These are phyloP conservation scores for Podospora tetraspora DNA, from an alignment of 495 filamentous ascomycete species.

Conservation along the genomic window DNA sequence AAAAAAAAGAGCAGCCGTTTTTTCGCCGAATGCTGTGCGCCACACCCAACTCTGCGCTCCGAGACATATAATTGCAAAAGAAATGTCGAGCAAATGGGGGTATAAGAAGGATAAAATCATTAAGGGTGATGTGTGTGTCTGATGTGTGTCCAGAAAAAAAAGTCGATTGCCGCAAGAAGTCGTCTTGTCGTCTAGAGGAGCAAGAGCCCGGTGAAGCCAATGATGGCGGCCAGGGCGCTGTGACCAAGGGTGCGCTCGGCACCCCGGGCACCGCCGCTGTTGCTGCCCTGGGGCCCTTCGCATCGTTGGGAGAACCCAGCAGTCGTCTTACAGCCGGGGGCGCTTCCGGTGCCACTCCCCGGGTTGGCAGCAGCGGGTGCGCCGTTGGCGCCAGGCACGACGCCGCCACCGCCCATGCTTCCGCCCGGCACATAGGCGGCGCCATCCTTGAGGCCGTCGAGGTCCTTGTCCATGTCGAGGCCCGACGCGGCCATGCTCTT, in stretches of 20 bases:
- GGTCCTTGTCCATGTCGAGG: conserved; percentile 58
- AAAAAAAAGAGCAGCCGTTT: neutral
- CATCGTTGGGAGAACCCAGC: conserved; percentile 35
- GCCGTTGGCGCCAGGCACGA: conserved; percentile 27
- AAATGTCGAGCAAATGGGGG: neutral
- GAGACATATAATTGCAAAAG: neutral
- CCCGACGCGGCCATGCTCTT: conserved; percentile 75
- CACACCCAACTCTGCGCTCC: conserved; percentile 3
- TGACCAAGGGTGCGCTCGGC: conserved; percentile 39
- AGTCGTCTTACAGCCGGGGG: conserved; percentile 20
- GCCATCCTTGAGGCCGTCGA: conserved; percentile 19
- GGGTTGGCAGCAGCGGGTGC: conserved; percentile 11
- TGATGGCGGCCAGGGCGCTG: conserved; percentile 46
- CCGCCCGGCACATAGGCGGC: conserved; percentile 35
- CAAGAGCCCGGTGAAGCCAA: conserved; percentile 44
- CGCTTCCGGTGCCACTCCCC: conserved; percentile 16
- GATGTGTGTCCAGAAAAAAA: neutral
- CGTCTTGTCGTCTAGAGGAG: conserved; percentile 29
- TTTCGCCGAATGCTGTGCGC: neutral
- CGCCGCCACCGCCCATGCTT: conserved; percentile 22
- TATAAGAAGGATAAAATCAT: conserved; percentile 8
- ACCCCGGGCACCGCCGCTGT: conserved; percentile 27
- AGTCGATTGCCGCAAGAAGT: neutral
- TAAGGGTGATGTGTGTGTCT: neutral
- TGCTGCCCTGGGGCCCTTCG: conserved; percentile 8